A percentile compares a stretch with the other conserved stretches of the same genome.
Evolutionary conservation across 169 alveolate genomes (phyloP).

Genomic region (Babesia caballi): DNA sequence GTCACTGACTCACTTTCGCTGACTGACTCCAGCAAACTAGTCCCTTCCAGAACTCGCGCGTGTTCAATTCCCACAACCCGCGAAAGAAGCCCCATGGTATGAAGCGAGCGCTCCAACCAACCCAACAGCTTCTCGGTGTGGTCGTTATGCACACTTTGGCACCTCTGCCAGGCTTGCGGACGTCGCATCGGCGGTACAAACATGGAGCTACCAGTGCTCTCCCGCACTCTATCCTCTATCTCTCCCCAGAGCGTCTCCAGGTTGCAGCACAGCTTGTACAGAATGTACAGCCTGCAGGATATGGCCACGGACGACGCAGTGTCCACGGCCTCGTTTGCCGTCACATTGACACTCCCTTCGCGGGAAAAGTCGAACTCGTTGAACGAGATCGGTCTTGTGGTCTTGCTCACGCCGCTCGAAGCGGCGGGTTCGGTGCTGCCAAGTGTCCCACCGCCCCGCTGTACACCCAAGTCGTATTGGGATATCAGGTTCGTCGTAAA

Average conservation of each 20-base stretch:
- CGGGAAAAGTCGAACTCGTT: background rate
- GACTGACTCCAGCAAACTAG: constrained; percentile 19
- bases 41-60: background rate
- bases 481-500: constrained; percentile 39
- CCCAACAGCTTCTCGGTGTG: constrained; percentile 33
- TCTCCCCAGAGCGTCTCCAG: constrained; percentile 21
- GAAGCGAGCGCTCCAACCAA: constrained; percentile 52
- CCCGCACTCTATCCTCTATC: constrained; percentile 10
- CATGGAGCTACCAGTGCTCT: constrained; percentile 22
- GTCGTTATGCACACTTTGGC: constrained; percentile 27
- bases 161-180: constrained; percentile 44
- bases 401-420: background rate
- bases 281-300: constrained; percentile 1
- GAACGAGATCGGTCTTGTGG: background rate
- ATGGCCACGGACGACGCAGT: constrained; percentile 17
- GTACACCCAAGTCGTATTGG: constrained; percentile 30
- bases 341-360: background rate
- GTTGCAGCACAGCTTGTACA: constrained; percentile 6
- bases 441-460: background rate
- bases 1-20: constrained; percentile 16
- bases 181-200: constrained; percentile 11
- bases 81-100: constrained; percentile 28
- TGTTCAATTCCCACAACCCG: constrained; percentile 12
- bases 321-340: background rate
- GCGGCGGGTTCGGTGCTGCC: background rate